Evolutionary conservation across 768 basidiomycete species (phyloP).

Genomic region (Collybia nuda): DNA sequence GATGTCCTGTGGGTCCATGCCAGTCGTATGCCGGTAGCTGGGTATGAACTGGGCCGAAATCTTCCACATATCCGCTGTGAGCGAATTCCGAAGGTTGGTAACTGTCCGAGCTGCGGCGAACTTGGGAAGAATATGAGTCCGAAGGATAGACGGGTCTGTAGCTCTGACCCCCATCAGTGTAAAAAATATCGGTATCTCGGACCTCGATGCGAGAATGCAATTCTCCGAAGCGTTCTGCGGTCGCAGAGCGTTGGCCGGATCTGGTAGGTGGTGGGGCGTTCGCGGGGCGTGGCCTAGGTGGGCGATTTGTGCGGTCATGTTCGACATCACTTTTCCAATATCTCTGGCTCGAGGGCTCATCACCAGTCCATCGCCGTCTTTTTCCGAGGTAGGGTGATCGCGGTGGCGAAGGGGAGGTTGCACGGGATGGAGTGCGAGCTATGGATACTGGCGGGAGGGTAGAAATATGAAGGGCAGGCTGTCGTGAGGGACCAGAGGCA

Average conservation of each 20-base stretch:
- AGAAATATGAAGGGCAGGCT: too few relatives aligned
- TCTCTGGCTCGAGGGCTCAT: constrained; percentile 15
- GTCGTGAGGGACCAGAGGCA: too few relatives aligned
- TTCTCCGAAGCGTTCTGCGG: constrained; percentile 14
- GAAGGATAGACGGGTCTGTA: constrained; percentile 14
- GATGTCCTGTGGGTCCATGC: neutral
- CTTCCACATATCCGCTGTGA: neutral
- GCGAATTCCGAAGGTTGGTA: neutral
- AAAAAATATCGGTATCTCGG: neutral
- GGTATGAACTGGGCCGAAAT: neutral
- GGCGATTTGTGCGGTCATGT: constrained; percentile 1
- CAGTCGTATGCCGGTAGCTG: neutral
- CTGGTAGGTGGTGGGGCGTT: constrained; percentile 1
- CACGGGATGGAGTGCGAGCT: neutral
- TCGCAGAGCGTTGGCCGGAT: constrained; percentile 16
- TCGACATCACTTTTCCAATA: constrained; percentile 11
- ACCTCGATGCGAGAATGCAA: constrained; percentile 15
- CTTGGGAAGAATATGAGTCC: constrained; percentile 4
- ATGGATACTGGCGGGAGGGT: neutral
- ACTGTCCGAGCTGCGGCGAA: neutral
- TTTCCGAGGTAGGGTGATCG: constrained; percentile 12
- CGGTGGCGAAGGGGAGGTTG: neutral
- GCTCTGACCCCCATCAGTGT: constrained; percentile 8
- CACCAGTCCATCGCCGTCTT: constrained; percentile 19
- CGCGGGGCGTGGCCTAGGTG: neutral